Evolutionary conservation across 805 yeast species (phyloP).

Genomic region (Sugiyamaella floridensis): DNA sequence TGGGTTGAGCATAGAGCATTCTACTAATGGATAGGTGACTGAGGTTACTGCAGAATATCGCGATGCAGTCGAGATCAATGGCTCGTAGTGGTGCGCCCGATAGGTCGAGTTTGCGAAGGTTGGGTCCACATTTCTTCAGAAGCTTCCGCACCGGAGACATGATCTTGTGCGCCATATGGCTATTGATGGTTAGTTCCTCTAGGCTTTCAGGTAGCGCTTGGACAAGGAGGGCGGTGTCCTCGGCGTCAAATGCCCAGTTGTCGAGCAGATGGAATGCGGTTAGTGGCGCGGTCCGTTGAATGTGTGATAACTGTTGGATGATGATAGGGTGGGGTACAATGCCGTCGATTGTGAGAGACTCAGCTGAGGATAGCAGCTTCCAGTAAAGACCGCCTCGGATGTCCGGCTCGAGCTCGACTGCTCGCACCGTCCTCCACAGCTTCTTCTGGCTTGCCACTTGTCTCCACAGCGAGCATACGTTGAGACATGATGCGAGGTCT

Average conservation of each 20-base stretch:
- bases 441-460: conserved; percentile 5
- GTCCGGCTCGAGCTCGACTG: background rate
- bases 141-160: background rate
- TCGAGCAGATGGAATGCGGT: background rate
- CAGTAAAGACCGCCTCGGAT: background rate
- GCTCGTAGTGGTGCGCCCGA: conserved; percentile 4
- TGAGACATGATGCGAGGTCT: conserved; percentile 10
- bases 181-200: background rate
- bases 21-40: conserved; percentile 6
- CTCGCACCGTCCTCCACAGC: conserved; percentile 9
- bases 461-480: conserved; percentile 9
- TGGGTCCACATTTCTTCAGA: conserved; percentile 1
- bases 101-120: conserved; percentile 8
- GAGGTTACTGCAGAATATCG: background rate
- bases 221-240: background rate
- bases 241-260: background rate
- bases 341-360: background rate
- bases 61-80: conserved; percentile 4
- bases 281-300: background rate
- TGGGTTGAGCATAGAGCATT: conserved; percentile 4
- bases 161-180: background rate
- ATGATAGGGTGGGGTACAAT: no score
- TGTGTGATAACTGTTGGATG: background rate
- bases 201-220: background rate
- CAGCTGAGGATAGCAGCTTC: background rate